Evolutionary conservation across 2,329 filamentous ascomycete genomes (phyloP).

Genomic region (Claviceps capensis): DNA sequence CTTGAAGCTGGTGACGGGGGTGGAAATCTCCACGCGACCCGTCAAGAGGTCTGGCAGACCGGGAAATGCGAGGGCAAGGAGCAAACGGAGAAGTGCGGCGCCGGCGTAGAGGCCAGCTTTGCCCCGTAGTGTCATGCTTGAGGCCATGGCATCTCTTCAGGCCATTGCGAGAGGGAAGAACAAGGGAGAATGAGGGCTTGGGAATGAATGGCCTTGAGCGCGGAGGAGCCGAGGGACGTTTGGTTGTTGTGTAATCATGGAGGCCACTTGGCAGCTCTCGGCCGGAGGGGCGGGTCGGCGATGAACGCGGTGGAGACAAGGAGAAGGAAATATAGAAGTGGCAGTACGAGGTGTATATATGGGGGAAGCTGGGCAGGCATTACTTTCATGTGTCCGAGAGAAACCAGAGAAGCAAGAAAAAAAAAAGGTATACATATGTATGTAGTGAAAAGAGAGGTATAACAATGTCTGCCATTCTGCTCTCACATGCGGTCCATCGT

Average conservation of each 20-base stretch:
- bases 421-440: no score
- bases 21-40: constrained; percentile 89
- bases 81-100: constrained; percentile 64
- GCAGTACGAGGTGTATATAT: not conserved
- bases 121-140: constrained; percentile 26
- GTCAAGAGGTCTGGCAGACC: constrained; percentile 73
- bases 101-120: constrained; percentile 51
- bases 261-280: constrained; percentile 4
- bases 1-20: constrained; percentile 96
- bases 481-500: no score
- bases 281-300: not conserved
- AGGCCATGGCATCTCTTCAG: constrained; percentile 10
- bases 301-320: not conserved
- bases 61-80: constrained; percentile 71
- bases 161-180: constrained; percentile 2
- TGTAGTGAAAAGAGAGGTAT: no score
- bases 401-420: no score
- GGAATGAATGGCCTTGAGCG: not conserved
- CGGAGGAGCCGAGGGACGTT: not conserved
- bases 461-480: no score
- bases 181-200: not conserved
- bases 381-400: no score
- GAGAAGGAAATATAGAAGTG: not conserved
- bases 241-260: constrained; percentile 11
- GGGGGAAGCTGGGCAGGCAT: not conserved